Base-by-base conservation (phyloP, 805 yeast species). In the Candida odintsovae region DNA sequence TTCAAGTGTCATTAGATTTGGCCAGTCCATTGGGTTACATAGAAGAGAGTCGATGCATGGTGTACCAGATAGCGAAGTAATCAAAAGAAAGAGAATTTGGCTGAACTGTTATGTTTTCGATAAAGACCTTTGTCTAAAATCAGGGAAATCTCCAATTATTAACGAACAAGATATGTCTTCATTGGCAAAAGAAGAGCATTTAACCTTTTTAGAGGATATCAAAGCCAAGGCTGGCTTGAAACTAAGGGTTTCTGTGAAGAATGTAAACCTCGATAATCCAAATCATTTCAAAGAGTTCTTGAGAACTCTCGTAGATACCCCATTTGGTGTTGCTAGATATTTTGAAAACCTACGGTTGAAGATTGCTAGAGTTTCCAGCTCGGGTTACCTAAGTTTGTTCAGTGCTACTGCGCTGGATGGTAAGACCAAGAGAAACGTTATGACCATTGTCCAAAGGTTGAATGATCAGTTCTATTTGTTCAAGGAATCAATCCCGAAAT, bases 11-110 rank as follows among this genome's bases (percentile, higher is more conserved):
- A 64, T 75, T 6, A 65, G 80, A 49, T 70, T 71, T 48, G 82
- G 81, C 0, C 73, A 71, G 38, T 79, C 76, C 25, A 51, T 78
- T 54, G 85, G 84, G 0, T 63, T 82, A 15, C 76, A 81, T 52
- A 61, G 77, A 38, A 61, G 56, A 8, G 82, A 76, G 33, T 52
- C 71, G 4, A 70, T 69, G 47, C 50, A 57, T 6, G 64, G 68
- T 4, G 46, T 75, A 16, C 35, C 62, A 1, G 51, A 56, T 1
- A 59, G 55, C 7, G 80, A 77, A 29, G 56, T 62, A 2, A 51
- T 58, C 3, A 52, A 59, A 2, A 66, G 76, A 15, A 58, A 71
- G 29, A 48, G 59, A 18, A 46, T 79, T 20, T 80, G 79, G 76
- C 71, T 77, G 71, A 52, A 64, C 10, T 69, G 79, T 44, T 75